These are phyloP conservation scores for Monascus purpureus DNA, from an alignment of 495 filamentous ascomycete species.

Conservation along the genomic window DNA sequence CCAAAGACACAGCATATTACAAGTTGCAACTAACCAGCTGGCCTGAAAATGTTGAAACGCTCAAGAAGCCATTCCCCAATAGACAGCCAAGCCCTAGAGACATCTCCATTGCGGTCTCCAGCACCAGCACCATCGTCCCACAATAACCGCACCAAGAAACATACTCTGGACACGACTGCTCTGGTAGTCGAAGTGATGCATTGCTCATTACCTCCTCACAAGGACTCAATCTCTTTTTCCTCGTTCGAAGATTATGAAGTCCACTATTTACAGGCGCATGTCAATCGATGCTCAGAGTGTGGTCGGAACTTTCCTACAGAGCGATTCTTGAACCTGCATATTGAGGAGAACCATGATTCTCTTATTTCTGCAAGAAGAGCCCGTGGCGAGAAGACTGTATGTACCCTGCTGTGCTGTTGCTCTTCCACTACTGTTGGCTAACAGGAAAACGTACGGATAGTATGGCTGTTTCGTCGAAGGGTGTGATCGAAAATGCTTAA, in stretches of 20 bases:
- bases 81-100: too few species aligned
- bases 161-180: constrained; percentile 9
- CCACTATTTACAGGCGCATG: constrained; percentile 71
- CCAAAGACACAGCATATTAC: too few species aligned
- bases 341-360: constrained; percentile 84
- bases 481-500: constrained; percentile 77
- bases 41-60: constrained; percentile 43
- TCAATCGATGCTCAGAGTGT: constrained; percentile 74
- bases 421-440: too few species aligned
- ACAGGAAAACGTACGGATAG: too few species aligned
- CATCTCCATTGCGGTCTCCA: too few species aligned
- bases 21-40: too few species aligned
- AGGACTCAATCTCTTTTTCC: constrained; percentile 49
- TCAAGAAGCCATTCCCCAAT: constrained; percentile 35
- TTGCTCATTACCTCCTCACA: constrained; percentile 71
- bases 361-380: constrained; percentile 56
- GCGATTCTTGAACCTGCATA: constrained; percentile 67
- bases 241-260: constrained; percentile 75
- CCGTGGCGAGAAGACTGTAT: constrained; percentile 74
- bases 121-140: constrained; percentile 8
- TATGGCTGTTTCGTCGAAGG: constrained; percentile 81
- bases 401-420: too few species aligned
- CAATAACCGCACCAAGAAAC: constrained; percentile 15
- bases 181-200: constrained; percentile 38
- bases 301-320: constrained; percentile 62